Evolutionary conservation across 179 eudicot genomes (phyloP).

Genomic region (Silene vulgaris): DNA sequence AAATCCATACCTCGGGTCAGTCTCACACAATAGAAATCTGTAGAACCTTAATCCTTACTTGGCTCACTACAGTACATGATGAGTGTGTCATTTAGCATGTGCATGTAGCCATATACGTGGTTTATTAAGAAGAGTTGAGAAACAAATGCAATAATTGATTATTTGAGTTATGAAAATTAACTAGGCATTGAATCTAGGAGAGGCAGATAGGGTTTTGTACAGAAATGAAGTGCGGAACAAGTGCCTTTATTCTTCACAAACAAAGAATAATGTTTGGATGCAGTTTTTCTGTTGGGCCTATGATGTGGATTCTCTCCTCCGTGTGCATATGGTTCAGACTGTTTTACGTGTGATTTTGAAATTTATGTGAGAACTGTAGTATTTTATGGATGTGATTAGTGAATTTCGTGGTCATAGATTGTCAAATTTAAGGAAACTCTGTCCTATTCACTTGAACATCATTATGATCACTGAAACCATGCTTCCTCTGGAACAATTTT

Average conservation of each 20-base stretch:
- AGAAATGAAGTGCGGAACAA: neutral
- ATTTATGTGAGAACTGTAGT: neutral
- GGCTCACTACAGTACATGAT: too few species aligned
- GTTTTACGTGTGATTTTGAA: too few species aligned
- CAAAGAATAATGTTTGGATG: neutral
- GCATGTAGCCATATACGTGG: neutral
- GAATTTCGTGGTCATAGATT: neutral
- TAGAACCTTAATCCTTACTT: too few species aligned
- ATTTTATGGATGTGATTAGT: neutral
- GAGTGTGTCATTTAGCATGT: neutral
- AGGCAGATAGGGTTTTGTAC: neutral
- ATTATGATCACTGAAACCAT: neutral
- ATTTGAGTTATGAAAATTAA: neutral
- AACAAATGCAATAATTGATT: neutral
- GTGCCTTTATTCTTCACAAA: neutral
- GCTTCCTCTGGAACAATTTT: neutral
- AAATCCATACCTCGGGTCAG: too few species aligned
- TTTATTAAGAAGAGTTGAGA: neutral
- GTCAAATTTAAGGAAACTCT: neutral
- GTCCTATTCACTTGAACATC: neutral
- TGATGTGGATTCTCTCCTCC: too few species aligned
- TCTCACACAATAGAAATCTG: too few species aligned
- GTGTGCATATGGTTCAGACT: too few species aligned
- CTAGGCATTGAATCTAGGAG: constrained; percentile 6
- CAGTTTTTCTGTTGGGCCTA: too few species aligned